Percentiles rank a stretch among this genome's conserved stretches.
phyloP scores from a whole-genome alignment of 768 basidiomycete genomes.

The Mycena olivaceomarginata region DNA sequence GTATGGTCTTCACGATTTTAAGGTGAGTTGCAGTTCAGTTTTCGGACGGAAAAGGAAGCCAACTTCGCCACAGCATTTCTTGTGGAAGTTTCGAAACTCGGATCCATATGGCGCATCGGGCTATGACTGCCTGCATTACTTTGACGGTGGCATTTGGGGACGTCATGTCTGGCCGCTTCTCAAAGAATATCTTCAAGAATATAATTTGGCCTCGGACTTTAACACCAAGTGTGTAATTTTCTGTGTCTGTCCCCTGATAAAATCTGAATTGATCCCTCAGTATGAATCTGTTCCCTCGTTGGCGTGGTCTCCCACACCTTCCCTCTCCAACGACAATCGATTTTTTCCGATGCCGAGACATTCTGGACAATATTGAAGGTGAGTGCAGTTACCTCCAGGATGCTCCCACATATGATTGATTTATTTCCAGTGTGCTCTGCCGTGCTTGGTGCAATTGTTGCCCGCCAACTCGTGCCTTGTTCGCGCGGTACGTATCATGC shows the following conservation, averaged over 20 bases:
- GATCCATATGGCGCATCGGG: slow-evolving; percentile 23
- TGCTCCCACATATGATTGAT: no score
- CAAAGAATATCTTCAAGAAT: slow-evolving; percentile 19
- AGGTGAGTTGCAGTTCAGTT: no score
- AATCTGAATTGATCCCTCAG: background rate
- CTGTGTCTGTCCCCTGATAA: background rate
- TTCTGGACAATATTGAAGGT: no score
- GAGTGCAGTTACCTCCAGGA: background rate
- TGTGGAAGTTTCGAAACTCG: slow-evolving; percentile 29
- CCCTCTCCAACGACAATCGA: slow-evolving; percentile 31
- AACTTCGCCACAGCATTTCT: slow-evolving; percentile 20
- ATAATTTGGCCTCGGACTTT: slow-evolving; percentile 22
- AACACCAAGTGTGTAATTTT: slow-evolving; percentile 20
- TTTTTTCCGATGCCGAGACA: no score
- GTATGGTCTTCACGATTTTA: no score
- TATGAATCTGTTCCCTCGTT: slow-evolving; percentile 20
- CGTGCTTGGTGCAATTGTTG: slow-evolving; percentile 30
- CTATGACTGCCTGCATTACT: no score
- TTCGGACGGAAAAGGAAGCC: no score
- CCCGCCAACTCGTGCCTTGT: slow-evolving; percentile 30
- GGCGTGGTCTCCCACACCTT: slow-evolving; percentile 32
- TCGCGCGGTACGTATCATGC: slow-evolving; percentile 14
- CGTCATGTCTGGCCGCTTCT: background rate
- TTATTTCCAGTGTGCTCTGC: slow-evolving; percentile 24
- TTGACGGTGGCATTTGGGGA: no score